Evolutionary conservation across 2,329 filamentous ascomycete genomes (phyloP), one percentile per base, ranked within the genome.

Genomic region (Arthrinium phaeospermum): DNA sequence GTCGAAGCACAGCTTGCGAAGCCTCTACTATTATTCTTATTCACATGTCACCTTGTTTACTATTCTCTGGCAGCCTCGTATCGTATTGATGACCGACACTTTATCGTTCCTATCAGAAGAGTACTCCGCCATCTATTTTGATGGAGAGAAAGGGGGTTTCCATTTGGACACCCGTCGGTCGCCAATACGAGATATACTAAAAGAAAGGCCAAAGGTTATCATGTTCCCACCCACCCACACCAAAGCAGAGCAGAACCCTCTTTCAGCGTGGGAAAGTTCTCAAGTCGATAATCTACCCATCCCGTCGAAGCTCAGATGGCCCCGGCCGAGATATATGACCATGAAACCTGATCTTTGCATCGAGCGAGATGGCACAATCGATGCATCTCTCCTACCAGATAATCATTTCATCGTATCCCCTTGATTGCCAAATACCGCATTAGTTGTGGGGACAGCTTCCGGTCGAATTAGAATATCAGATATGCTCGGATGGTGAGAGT

Each of bases 251-350:
- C 19, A 64, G 41, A 41, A 3, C 22, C 34, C 7, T n/a, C 30
- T n/a, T 1, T 41, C 34, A 41, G 19, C 10, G 41, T 64, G 57
- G 57, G 22, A 64, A 64, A 64, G 57, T 64, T 41, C 6, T 12
- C 57, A 64, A 64, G 34, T 51, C 4, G 57, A 13, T 34, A 12
- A 64, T n/a, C 24, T 41, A 1, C 19, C 34, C 57, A 41, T 64
- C 57, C 34, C 57, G 5, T 64, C 19, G 34, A 64, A 64, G 34
- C 57, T 64, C 3, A 41, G 57, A 64, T 64, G 34, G 8, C 57
- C 57, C 24, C 13, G 37, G 57, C 8, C 13, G 30, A 64, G 57
- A 64, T 64, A 64, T 64, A 64, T n/a, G 57, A 64, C 57, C 34
- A 37, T 14, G 34, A 64, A 64, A 41, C 34, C 22, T 5, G 12